Evolutionary conservation across 495 filamentous ascomycete genomes (phyloP).

Genomic region (Trichoderma orchidacearum): DNA sequence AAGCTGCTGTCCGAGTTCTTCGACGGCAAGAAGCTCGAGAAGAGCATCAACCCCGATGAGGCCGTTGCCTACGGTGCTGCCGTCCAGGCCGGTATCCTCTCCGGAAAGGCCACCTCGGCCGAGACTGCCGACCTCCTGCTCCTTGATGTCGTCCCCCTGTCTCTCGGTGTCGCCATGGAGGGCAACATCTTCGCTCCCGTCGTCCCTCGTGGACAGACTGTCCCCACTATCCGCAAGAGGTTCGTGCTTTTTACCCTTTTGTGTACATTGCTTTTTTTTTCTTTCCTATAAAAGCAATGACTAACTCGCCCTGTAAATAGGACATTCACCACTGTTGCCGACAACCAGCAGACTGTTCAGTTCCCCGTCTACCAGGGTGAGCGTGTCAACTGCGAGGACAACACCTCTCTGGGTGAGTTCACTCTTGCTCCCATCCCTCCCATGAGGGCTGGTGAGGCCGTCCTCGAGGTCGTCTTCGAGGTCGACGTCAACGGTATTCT

Average conservation of each 20-base stretch:
- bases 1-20: slow-evolving; percentile 97
- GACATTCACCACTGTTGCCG: slow-evolving; percentile 95
- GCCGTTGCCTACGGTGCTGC: slow-evolving; percentile 98
- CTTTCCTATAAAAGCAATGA: no score
- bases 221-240: slow-evolving; percentile 46
- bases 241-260: no score
- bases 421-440: slow-evolving; percentile 91
- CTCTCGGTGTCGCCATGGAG: slow-evolving; percentile 99
- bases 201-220: slow-evolving; percentile 80
- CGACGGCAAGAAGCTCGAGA: slow-evolving; percentile 98
- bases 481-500: slow-evolving; percentile 99
- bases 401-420: slow-evolving; percentile 98
- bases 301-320: slow-evolving; percentile 91
- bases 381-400: slow-evolving; percentile 98
- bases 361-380: slow-evolving; percentile 98
- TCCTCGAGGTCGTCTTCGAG: slow-evolving; percentile 97
- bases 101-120: slow-evolving; percentile 90
- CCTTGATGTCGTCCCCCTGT: slow-evolving; percentile 92
- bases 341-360: slow-evolving; percentile 92
- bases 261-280: no score
- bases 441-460: slow-evolving; percentile 97
- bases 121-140: slow-evolving; percentile 92
- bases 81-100: slow-evolving; percentile 96
- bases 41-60: slow-evolving; percentile 99
- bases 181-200: slow-evolving; percentile 99